phyloP scores from a whole-genome alignment of 2,329 filamentous ascomycete genomes.

The Coleophoma crateriformis region DNA sequence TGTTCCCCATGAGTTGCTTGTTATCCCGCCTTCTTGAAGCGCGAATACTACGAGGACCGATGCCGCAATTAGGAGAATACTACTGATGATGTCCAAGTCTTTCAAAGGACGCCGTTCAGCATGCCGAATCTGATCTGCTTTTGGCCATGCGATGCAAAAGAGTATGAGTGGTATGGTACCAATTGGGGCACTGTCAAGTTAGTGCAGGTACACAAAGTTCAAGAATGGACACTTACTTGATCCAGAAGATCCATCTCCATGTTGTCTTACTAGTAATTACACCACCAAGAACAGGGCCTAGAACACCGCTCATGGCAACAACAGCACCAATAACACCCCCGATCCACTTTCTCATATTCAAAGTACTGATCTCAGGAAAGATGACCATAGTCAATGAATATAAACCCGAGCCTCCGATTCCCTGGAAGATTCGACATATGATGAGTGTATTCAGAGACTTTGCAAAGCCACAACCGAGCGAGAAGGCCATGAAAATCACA shows the following conservation, averaged over 20 bases:
- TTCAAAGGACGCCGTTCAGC: constrained; percentile 30
- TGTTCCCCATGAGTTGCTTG: constrained; percentile 29
- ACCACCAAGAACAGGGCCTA: constrained; percentile 19
- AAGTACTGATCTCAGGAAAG: constrained; percentile 43
- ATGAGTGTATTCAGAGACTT: constrained; percentile 33
- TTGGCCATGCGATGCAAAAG: constrained; percentile 45
- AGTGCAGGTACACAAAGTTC: constrained; percentile 7
- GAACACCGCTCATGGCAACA: constrained; percentile 12
- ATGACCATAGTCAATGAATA: constrained; percentile 12
- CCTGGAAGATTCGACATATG: constrained; percentile 19
- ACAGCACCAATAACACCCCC: constrained; percentile 41
- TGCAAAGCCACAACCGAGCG: constrained; percentile 46
- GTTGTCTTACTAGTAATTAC: constrained; percentile 13
- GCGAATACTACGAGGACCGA: constrained; percentile 50
- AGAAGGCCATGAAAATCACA: constrained; percentile 48
- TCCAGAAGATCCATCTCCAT: constrained; percentile 43
- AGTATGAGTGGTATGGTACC: constrained; percentile 37
- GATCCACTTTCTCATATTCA: constrained; percentile 34
- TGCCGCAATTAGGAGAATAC: constrained; percentile 42
- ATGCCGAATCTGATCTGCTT: constrained; percentile 28
- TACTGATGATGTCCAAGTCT: constrained; percentile 46
- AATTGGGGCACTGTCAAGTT: constrained; percentile 38
- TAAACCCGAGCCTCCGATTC: constrained; percentile 30
- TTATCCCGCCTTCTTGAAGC: constrained; percentile 34
- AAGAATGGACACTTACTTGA: constrained; percentile 39